Conservation (phyloP, 331 rosid genomes). For the Quercus phellos region DNA sequence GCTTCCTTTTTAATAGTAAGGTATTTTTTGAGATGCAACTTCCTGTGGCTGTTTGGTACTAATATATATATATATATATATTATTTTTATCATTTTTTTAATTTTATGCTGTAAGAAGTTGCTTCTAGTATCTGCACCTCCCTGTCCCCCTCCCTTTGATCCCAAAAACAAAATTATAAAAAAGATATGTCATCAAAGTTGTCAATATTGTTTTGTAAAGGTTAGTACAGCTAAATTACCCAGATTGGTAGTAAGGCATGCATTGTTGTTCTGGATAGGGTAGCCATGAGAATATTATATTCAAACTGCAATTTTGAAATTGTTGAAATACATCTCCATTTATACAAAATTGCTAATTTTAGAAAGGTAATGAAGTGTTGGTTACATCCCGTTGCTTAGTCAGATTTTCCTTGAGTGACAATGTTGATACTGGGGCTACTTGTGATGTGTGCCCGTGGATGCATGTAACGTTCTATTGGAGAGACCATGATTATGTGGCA, state of each 20-base stretch:
- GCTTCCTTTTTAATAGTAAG: conserved; percentile 40
- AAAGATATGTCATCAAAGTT: too few relatives aligned
- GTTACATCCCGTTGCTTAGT: too few relatives aligned
- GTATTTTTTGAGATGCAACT: conserved; percentile 21
- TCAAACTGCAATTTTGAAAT: neutral
- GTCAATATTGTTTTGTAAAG: too few relatives aligned
- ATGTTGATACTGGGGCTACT: too few relatives aligned
- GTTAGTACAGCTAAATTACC: too few relatives aligned
- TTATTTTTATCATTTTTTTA: neutral
- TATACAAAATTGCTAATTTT: neutral
- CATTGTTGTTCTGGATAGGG: neutral
- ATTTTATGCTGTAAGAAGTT: neutral
- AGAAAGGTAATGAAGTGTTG: too few relatives aligned
- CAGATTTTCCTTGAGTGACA: too few relatives aligned
- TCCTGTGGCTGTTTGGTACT: neutral
- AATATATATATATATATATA: too few relatives aligned
- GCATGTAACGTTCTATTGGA: too few relatives aligned
- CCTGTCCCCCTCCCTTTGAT: neutral
- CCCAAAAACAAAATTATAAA: neutral
- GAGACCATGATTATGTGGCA: too few relatives aligned
- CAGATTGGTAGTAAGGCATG: too few relatives aligned
- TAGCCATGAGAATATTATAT: neutral
- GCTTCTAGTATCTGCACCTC: neutral
- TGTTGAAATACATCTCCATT: neutral
- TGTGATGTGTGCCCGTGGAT: too few relatives aligned